These are phyloP conservation scores for Populus davidiana DNA, from an alignment of 345 rosid species.

Conservation along the genomic window DNA sequence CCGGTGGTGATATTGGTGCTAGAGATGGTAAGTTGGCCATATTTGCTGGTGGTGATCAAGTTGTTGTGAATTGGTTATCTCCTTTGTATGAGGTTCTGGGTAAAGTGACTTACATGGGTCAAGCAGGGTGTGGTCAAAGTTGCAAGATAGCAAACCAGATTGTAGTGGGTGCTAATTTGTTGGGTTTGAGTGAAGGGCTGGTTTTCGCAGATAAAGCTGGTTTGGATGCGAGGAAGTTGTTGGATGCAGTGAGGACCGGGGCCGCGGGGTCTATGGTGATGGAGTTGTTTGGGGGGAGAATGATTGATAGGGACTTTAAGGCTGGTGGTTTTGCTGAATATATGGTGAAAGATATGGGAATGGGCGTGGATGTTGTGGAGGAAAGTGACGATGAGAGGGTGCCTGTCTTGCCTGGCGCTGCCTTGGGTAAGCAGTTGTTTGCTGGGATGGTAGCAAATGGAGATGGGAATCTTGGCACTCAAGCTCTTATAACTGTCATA, in stretches of 20 bases:
- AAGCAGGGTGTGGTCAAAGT: constrained; percentile 70
- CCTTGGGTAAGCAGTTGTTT: constrained; percentile 70
- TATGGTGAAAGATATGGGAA: constrained; percentile 82
- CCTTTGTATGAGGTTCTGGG: constrained; percentile 63
- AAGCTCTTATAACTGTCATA: constrained; percentile 70
- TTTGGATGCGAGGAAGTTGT: constrained; percentile 47
- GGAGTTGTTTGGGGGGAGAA: constrained; percentile 67
- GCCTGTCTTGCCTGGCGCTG: constrained; percentile 60
- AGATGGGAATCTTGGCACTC: constrained; percentile 64
- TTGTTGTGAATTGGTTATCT: constrained; percentile 53
- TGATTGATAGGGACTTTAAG: constrained; percentile 56
- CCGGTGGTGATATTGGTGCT: constrained; percentile 71
- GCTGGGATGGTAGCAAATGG: constrained; percentile 80
- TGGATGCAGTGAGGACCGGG: constrained; percentile 55
- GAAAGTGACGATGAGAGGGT: constrained; percentile 40
- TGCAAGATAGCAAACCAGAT: constrained; percentile 83
- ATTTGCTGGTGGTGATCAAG: constrained; percentile 62
- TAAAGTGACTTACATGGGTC: constrained; percentile 57
- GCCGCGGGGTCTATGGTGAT: constrained; percentile 66
- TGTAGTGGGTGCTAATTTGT: constrained; percentile 56
- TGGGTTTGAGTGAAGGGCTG: constrained; percentile 74
- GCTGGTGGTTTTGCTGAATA: constrained; percentile 77
- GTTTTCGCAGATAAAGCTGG: constrained; percentile 67
- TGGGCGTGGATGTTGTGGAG: constrained; percentile 59
- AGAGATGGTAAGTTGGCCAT: constrained; percentile 62